These are phyloP conservation scores for Bromus sterilis DNA, from an alignment of 176 grass and related monocot genomes.

Conservation along the genomic window DNA sequence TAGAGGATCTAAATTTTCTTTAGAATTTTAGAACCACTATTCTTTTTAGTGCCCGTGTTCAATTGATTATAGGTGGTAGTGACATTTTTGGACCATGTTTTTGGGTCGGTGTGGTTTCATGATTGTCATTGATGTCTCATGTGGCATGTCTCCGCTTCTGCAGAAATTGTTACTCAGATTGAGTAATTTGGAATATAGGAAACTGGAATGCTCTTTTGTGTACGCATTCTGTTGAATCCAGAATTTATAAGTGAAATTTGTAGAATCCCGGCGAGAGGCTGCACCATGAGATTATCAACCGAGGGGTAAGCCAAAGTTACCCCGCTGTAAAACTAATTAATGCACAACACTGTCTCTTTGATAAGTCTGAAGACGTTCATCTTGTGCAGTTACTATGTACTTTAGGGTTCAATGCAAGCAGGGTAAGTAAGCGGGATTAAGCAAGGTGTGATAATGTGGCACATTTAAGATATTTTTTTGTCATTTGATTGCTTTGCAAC, in stretches of 20 bases:
- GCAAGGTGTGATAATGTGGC: too few relatives aligned
- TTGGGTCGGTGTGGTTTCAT: constrained; percentile 8
- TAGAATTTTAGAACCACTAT: constrained; percentile 28
- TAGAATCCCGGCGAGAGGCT: background rate
- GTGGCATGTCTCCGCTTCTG: background rate
- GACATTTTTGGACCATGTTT: background rate
- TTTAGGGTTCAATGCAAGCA: too few relatives aligned
- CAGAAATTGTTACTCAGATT: background rate
- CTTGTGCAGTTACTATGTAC: too few relatives aligned
- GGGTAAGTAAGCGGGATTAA: too few relatives aligned
- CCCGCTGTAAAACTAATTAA: too few relatives aligned
- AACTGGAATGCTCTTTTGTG: background rate
- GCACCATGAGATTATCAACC: background rate
- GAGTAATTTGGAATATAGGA: background rate
- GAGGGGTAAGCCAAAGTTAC: too few relatives aligned
- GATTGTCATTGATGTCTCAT: background rate
- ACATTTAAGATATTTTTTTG: too few relatives aligned
- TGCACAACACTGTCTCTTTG: too few relatives aligned
- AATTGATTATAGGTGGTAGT: constrained; percentile 43
- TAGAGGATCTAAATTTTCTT: constrained; percentile 30
- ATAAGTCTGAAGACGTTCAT: too few relatives aligned
- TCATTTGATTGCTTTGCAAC: too few relatives aligned
- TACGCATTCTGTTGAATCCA: background rate
- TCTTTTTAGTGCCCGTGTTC: constrained; percentile 40
- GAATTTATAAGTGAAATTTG: background rate